These are phyloP conservation scores for Glycine soja DNA, from an alignment of 306 rosid genomes.

Conservation along the genomic window DNA sequence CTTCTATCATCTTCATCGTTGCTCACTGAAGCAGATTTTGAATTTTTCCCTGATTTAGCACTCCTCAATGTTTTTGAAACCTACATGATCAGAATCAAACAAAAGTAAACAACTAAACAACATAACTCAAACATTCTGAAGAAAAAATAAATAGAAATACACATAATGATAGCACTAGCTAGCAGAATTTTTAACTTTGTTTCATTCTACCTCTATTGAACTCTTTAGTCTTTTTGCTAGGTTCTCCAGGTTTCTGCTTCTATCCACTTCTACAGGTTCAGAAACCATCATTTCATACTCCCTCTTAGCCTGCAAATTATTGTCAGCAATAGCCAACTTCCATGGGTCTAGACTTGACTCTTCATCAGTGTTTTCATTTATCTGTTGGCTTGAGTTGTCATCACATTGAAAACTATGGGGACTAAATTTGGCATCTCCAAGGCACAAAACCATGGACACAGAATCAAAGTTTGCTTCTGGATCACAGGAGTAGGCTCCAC, in stretches of 20 bases:
- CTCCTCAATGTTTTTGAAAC: conserved; percentile 49
- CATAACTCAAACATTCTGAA: conserved; percentile 14
- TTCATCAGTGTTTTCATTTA: conserved; percentile 52
- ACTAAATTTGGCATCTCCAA: conserved; percentile 44
- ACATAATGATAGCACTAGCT: not conserved
- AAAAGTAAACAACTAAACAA: not conserved
- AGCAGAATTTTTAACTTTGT: conserved; percentile 1
- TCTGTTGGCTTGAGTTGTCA: conserved; percentile 52
- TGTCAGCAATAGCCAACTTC: conserved; percentile 40
- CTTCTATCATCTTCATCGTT: conserved; percentile 53
- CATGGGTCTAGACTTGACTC: conserved; percentile 44
- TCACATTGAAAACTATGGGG: conserved; percentile 45
- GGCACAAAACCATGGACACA: conserved; percentile 37
- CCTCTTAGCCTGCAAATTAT: conserved; percentile 36
- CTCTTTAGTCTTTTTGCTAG: conserved; percentile 60
- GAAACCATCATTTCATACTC: conserved; percentile 44
- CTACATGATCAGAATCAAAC: conserved; percentile 48
- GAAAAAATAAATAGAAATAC: not conserved
- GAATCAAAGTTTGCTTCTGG: conserved; percentile 46
- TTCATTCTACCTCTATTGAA: conserved; percentile 59
- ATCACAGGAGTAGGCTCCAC: conserved; percentile 46
- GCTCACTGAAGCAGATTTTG: conserved; percentile 40
- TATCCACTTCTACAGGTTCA: conserved; percentile 46
- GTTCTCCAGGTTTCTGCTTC: conserved; percentile 36
- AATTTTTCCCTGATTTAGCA: conserved; percentile 51